Evolutionary conservation across 2,329 filamentous ascomycete genomes (phyloP).

Genomic region (Cercospora sp.): DNA sequence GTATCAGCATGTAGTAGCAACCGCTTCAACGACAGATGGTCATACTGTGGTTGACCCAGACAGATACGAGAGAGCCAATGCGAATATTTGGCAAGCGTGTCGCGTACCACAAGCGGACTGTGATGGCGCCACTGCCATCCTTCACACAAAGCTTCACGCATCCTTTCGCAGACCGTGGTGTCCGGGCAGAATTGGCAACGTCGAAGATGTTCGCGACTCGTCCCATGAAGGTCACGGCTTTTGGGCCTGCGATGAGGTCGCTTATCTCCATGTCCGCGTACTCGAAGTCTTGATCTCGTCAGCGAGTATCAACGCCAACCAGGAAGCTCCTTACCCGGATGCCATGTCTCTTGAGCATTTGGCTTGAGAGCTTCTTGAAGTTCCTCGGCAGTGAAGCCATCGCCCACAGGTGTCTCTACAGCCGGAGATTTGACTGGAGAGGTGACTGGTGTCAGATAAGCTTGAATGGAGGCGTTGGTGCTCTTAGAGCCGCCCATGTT

Average conservation of each 20-base stretch:
- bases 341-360: constrained; percentile 40
- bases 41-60: constrained; percentile 56
- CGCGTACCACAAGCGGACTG: constrained; percentile 55
- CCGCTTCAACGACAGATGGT: background rate
- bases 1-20: constrained; percentile 4
- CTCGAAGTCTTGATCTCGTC: constrained; percentile 37
- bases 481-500: constrained; percentile 9
- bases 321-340: constrained; percentile 41
- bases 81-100: constrained; percentile 45
- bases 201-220: constrained; percentile 58
- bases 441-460: constrained; percentile 40
- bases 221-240: constrained; percentile 55
- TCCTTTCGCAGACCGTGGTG: constrained; percentile 50
- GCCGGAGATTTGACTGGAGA: constrained; percentile 26
- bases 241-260: constrained; percentile 52
- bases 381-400: constrained; percentile 57
- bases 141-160: constrained; percentile 58
- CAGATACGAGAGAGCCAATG: constrained; percentile 56
- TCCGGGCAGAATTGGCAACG: constrained; percentile 45
- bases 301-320: background rate
- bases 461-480: constrained; percentile 45
- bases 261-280: constrained; percentile 50
- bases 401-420: constrained; percentile 37
- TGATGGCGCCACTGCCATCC: constrained; percentile 57
- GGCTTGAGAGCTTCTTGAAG: constrained; percentile 35